Evolutionary conservation across 371 early-diverging fungal species (phyloP), one percentile per base, ranked within the genome.

Genomic region (Mortierella sp.): DNA sequence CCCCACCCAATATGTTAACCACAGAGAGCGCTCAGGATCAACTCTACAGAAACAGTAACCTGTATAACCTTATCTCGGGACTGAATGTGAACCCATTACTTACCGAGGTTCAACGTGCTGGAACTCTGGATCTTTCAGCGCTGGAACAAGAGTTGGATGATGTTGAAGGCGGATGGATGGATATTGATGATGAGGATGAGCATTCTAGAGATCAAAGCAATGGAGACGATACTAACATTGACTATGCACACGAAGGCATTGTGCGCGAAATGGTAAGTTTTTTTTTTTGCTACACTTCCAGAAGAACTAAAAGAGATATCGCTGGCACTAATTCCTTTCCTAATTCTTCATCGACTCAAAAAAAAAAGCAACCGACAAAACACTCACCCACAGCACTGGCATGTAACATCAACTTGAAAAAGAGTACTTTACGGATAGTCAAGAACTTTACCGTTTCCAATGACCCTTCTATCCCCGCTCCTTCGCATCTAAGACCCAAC

Each of bases 101-200:
- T 40, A 80, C 80, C 6, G 80, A 80, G 53, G 71, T 80, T 24
- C 80, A 80, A 22, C 67, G 74, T 1, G 80, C 80, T 1, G 80
- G 80, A 21, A 80, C 80, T 28, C 55, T 80, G 58, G 80, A 80
- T 45, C 55, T 80, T 4, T 74, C 74, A 21, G 71, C 67, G 0
- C 47, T 80, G 41, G 80, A 80, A 33, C 74, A 74, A 40, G 80
- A 80, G 47, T 47, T 80, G 65, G 75, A 74, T 36, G 80, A 71
- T 61, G 80, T 80, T 15, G 80, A 80, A n/a, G 80, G 80, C 6
- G 80, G 80, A 4, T 80, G 80, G 80, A 53, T 80, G 22, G 80
- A 80, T 43, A 74, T 80, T 45, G 74, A 73, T 0, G 73, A 70
- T 0, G 73, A 70, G 3, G 74, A 78, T 8, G 70, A 77, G 13